Percentiles rank a stretch among this genome's conserved stretches.
Conservation (phyloP, 164 flowering plant genomes). For the Nymphaea thermarum region DNA sequence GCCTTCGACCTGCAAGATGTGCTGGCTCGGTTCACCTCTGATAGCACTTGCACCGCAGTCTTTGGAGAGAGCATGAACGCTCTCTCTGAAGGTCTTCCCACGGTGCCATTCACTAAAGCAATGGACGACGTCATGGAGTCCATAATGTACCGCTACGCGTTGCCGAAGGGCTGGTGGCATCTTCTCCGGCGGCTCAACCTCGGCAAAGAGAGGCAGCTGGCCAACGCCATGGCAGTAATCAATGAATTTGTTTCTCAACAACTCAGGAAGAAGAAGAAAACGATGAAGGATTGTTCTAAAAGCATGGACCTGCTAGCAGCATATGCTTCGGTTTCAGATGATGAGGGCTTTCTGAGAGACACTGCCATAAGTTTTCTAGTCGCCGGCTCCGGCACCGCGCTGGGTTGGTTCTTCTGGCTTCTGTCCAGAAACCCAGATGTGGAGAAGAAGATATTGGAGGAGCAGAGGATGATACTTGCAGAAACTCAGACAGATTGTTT, state of each 20-base stretch:
- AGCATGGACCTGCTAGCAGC: neutral
- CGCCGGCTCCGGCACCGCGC: slow-evolving; percentile 10
- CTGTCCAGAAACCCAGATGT: slow-evolving; percentile 15
- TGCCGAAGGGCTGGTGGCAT: slow-evolving; percentile 19
- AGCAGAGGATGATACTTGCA: slow-evolving; percentile 5
- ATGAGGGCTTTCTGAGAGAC: slow-evolving; percentile 5
- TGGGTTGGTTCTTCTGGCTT: slow-evolving; percentile 34
- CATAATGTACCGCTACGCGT: slow-evolving; percentile 7
- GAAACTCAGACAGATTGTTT: slow-evolving; percentile 1
- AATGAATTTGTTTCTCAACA: slow-evolving; percentile 4
- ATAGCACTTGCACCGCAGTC: slow-evolving; percentile 10
- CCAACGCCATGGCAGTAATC: slow-evolving; percentile 2
- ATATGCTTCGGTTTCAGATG: neutral
- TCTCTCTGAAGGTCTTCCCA: slow-evolving; percentile 11
- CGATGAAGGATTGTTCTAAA: neutral
- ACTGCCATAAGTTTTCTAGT: slow-evolving; percentile 3
- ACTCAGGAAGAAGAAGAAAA: neutral
- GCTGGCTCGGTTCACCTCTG: slow-evolving; percentile 17
- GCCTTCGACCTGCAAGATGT: slow-evolving; percentile 19
- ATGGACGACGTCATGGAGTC: slow-evolving; percentile 15
- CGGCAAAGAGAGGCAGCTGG: slow-evolving; percentile 16
- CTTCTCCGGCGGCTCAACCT: slow-evolving; percentile 10
- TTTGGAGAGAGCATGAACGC: slow-evolving; percentile 6
- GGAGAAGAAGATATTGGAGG: slow-evolving; percentile 19
- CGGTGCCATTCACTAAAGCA: slow-evolving; percentile 13